These are phyloP conservation scores for Vigna angularis DNA, from an alignment of 306 rosid genomes.

Conservation along the genomic window DNA sequence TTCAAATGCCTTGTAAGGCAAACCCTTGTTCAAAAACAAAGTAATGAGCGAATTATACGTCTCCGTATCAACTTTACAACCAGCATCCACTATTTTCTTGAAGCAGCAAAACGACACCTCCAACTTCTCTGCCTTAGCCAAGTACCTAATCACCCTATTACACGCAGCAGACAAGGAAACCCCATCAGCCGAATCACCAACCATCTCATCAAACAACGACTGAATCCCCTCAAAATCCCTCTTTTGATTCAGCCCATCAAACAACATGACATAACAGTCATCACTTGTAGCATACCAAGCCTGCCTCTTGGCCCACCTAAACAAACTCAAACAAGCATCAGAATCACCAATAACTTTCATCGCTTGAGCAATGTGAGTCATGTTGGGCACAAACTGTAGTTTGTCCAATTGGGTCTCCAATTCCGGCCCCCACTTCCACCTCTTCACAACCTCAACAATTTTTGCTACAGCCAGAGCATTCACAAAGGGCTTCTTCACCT, in stretches of 20 bases:
- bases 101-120: constrained; percentile 89
- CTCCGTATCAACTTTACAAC: constrained; percentile 68
- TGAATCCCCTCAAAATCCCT: constrained; percentile 85
- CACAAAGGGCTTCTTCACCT: constrained; percentile 71
- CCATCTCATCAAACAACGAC: constrained; percentile 83
- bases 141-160: constrained; percentile 77
- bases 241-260: constrained; percentile 72
- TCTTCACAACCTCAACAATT: constrained; percentile 82
- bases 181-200: constrained; percentile 65
- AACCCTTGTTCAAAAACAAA: constrained; percentile 85
- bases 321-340: constrained; percentile 79
- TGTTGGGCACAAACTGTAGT: constrained; percentile 84
- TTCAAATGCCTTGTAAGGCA: constrained; percentile 94
- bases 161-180: constrained; percentile 58
- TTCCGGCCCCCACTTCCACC: constrained; percentile 99
- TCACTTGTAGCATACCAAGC: constrained; percentile 81
- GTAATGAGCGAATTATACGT: constrained; percentile 84
- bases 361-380: constrained; percentile 74
- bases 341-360: constrained; percentile 68
- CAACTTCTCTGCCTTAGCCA: constrained; percentile 90
- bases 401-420: constrained; percentile 90
- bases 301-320: constrained; percentile 91
- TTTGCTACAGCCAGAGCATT: constrained; percentile 85
- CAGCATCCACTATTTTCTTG: constrained; percentile 76
- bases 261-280: constrained; percentile 72